Base-by-base conservation (phyloP, 192 early-diverging fungal species). In the Dissophora ornata region DNA sequence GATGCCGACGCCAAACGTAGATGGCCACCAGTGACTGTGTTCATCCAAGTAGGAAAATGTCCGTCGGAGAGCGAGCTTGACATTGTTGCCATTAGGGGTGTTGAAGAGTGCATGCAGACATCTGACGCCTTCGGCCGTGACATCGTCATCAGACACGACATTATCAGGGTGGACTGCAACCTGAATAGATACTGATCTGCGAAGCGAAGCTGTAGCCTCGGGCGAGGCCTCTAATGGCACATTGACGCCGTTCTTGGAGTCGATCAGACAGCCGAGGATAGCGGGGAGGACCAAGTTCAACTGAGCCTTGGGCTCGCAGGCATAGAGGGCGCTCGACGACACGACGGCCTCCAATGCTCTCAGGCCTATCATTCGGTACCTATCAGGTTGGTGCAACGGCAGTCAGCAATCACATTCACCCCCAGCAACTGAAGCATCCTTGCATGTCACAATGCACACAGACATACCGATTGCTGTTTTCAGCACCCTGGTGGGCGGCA, bases 261-360 rank as follows among this genome's bases (percentile, higher is more conserved):
- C 70, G 40, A 69, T 75, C 18, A 82, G 59, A 47, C 67, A 51
- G 33, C 79, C 51, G 47, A 82, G 78, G 2, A 91, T 73, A 9
- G 91, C 81, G 24, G 81, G 81, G 22, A 90, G 65, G 25, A 91
- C 85, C 55, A 82, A 69, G n/a, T 83, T 79, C 21, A 91, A 74
- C 59, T 91, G 90, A 16, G 80, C 69, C 68, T 87, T 85, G 74
- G 81, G 78, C 44, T 91, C 83, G 2, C 83, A 64, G 5, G 88
- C 86, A 38, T 90, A 82, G 12, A 91, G 82, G 9, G 91, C 90
- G n/a, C 68, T 69, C 32, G 88, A 89, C 18, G 88, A 85, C 7
- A 86, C 82, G 11, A 85, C 75, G 18, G 83, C 89, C 64, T 90
- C 89, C 54, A 90, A 52, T 30, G 84, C 90, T 33, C 88, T 75